Base-by-base conservation (phyloP, 2,329 filamentous ascomycete genomes). In the Ophiostoma perfectum region DNA sequence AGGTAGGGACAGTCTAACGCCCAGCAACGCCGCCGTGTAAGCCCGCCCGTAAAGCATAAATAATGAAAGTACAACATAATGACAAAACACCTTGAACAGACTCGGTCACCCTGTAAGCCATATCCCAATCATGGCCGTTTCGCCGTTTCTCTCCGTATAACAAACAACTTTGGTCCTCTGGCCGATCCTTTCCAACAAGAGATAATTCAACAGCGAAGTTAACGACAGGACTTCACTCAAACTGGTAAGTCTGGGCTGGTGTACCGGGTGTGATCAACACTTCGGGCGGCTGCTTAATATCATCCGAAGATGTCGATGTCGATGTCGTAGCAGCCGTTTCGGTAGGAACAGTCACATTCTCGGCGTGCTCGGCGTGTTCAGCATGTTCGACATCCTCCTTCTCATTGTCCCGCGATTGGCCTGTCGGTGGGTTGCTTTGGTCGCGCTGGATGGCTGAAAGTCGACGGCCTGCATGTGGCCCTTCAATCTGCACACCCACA, bases 401-500 rank as follows among this genome's bases (percentile, higher is more conserved):
- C 38, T 63, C 60, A 7, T 16, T 63, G 36, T 62, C 55, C 8
- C 11, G 12, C 8, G 55, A 58, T 27, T 11, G 18, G 6, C 7
- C 55, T 4, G 18, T 4, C 8, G 7, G 18, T 67, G 18, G 71
- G 67, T 2, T 71, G 68, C 3, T 70, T 68, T 71, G 68, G 62
- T 73, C 69, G 72, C 76, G 0, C 69, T 73, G 72, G 52, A 78
- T 74, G 62, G 76, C 67, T 66, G 74, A 74, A 69, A 67, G 71
- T 62, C 68, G 75, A 7, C 75, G 75, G 0, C 78, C 77, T 0
- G 81, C 81, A 52, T 82, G 77, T 60, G 79, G 77, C 2, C 80
- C 80, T 66, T 86, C 84, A 45, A 87, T 79, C 64, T 85, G 82
- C 7, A 86, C 87, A 0, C 89, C 91, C 42, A 97, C 91, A 76